These are phyloP conservation scores for Alternaria gaisen DNA, from an alignment of 2,329 filamentous ascomycete species.

Conservation along the genomic window DNA sequence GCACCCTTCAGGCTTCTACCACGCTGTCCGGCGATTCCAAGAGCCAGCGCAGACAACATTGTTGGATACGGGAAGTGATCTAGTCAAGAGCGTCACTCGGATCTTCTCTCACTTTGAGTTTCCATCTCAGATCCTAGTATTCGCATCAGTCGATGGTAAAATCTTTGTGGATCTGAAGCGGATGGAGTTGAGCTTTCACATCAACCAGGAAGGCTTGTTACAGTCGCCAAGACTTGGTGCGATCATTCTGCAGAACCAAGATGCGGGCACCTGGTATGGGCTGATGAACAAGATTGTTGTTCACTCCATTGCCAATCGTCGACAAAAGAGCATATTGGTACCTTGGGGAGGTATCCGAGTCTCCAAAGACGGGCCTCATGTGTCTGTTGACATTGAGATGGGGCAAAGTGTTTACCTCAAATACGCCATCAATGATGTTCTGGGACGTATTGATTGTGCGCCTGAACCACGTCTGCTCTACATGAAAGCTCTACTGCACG, in stretches of 20 bases:
- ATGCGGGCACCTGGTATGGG: conserved; percentile 68
- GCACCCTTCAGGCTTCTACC: conserved; percentile 31
- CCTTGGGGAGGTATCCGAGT: conserved; percentile 56
- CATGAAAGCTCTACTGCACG: conserved; percentile 67
- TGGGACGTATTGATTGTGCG: conserved; percentile 66
- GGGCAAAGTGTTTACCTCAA: conserved; percentile 55
- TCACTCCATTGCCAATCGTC: conserved; percentile 53
- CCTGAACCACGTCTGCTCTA: conserved; percentile 65
- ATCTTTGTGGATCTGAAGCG: conserved; percentile 62
- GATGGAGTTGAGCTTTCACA: conserved; percentile 63
- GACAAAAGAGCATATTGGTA: conserved; percentile 62
- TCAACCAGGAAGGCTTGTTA: conserved; percentile 57
- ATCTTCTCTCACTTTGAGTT: conserved; percentile 64
- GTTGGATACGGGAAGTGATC: conserved; percentile 59
- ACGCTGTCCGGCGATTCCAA: conserved; percentile 18
- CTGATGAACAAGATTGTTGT: conserved; percentile 67
- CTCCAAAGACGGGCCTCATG: conserved; percentile 51
- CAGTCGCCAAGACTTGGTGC: conserved; percentile 60
- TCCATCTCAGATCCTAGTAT: conserved; percentile 55
- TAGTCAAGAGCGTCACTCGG: conserved; percentile 51
- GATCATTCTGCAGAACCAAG: conserved; percentile 62
- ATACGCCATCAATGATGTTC: conserved; percentile 63
- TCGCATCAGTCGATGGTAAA: conserved; percentile 49
- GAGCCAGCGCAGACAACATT: conserved; percentile 49
- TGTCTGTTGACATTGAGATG: conserved; percentile 51